Evolutionary conservation across 768 basidiomycete species (phyloP).

Genomic region (Psilocybe tampanensis): DNA sequence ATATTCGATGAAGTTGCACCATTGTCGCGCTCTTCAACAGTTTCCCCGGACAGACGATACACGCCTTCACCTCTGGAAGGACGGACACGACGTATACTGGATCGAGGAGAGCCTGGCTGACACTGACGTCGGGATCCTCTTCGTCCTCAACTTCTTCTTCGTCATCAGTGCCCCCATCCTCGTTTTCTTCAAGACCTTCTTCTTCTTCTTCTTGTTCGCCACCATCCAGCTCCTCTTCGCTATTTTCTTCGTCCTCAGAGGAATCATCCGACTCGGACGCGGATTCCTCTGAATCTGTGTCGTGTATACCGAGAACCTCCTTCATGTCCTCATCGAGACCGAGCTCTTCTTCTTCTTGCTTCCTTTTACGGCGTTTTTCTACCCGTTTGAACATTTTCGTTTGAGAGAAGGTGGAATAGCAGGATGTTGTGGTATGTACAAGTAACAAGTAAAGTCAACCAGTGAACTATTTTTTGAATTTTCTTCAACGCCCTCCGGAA

Average conservation of each 20-base stretch:
- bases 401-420: not conserved
- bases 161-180: constrained; percentile 26
- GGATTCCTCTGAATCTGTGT: constrained; percentile 79
- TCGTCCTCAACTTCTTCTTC: constrained; percentile 28
- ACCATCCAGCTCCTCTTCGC: constrained; percentile 22
- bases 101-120: constrained; percentile 61
- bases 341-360: constrained; percentile 64
- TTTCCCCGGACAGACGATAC: constrained; percentile 74
- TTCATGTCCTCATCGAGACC: constrained; percentile 67
- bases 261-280: constrained; percentile 45
- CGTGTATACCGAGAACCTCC: constrained; percentile 65
- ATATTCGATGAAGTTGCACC: too few relatives aligned
- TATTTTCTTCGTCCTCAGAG: constrained; percentile 16
- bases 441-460: too few relatives aligned
- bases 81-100: constrained; percentile 64
- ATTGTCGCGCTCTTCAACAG: constrained; percentile 61
- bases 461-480: too few relatives aligned
- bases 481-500: too few relatives aligned
- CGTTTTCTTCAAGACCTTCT: constrained; percentile 26
- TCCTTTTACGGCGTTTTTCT: constrained; percentile 63
- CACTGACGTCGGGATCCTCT: constrained; percentile 49
- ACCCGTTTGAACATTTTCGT: constrained; percentile 78
- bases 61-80: constrained; percentile 57
- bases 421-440: not conserved
- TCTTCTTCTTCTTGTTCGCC: constrained; percentile 27